Evolutionary conservation across 148 eudicot species (phyloP).

Genomic region (Vaccinium myrtillus): DNA sequence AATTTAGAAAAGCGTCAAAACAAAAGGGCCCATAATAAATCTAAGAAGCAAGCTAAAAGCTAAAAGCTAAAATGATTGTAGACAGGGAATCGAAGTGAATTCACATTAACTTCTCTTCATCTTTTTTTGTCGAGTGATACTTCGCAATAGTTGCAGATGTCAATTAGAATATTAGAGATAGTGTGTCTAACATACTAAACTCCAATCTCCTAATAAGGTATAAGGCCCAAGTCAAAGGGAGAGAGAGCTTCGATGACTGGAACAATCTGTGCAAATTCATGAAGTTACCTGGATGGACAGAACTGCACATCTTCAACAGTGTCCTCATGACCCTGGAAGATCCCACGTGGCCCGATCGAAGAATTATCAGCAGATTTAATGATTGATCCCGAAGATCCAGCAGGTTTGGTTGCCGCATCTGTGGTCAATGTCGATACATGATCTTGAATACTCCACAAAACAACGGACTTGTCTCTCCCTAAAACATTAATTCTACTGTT

Average conservation of each 20-base stretch:
- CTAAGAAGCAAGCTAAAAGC: constrained; percentile 13
- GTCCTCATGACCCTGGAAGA: constrained; percentile 84
- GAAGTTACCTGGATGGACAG: constrained; percentile 80
- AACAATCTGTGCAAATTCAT: constrained; percentile 11
- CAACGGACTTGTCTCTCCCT: constrained; percentile 89
- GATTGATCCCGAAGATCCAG: constrained; percentile 57
- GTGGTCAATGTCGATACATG: constrained; percentile 68
- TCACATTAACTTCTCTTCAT: background rate
- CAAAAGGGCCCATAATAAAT: background rate
- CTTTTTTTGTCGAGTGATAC: background rate
- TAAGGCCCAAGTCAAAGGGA: background rate
- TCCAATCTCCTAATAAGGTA: background rate
- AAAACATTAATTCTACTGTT: constrained; percentile 7
- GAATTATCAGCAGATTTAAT: constrained; percentile 68
- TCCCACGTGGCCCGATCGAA: constrained; percentile 80
- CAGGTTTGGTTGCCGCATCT: constrained; percentile 54
- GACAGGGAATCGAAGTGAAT: background rate
- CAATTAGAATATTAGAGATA: background rate
- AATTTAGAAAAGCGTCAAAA: constrained; percentile 20
- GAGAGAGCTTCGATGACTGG: background rate
- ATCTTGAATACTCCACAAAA: constrained; percentile 96
- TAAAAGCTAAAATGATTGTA: background rate
- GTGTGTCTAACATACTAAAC: background rate
- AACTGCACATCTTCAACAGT: constrained; percentile 99
- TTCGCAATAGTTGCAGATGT: background rate